Percentiles rank a stretch among this genome's conserved stretches.
These are phyloP conservation scores for Globisporangium uncinulatum DNA, from an alignment of 352 stramenopile species.

Conservation along the genomic window DNA sequence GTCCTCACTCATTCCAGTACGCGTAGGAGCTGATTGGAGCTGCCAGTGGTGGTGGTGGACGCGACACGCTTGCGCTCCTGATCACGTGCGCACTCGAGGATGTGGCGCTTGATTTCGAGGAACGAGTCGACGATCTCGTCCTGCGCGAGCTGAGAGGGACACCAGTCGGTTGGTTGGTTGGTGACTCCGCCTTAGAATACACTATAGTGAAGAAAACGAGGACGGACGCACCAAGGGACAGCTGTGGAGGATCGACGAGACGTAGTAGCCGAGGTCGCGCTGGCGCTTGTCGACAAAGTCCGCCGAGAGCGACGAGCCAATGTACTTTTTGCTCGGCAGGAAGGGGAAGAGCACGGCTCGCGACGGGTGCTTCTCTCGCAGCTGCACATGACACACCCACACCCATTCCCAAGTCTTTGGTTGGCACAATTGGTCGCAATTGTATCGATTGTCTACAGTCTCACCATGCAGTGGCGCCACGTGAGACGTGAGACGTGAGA, in stretches of 20 bases:
- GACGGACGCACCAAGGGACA: slow-evolving; percentile 41
- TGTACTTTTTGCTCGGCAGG: slow-evolving; percentile 85
- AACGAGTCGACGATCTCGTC: slow-evolving; percentile 88
- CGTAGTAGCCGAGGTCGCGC: slow-evolving; percentile 82
- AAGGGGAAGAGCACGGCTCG: slow-evolving; percentile 64
- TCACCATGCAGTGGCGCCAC: too few relatives aligned
- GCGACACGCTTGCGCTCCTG: slow-evolving; percentile 27
- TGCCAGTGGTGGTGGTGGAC: background rate
- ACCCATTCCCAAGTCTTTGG: background rate
- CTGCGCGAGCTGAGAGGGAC: slow-evolving; percentile 49
- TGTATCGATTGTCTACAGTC: background rate
- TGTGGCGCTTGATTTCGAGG: slow-evolving; percentile 84
- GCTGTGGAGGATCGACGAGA: slow-evolving; percentile 80
- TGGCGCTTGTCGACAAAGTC: slow-evolving; percentile 87
- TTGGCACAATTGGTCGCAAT: background rate
- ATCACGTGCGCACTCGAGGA: slow-evolving; percentile 59
- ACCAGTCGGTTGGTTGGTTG: background rate
- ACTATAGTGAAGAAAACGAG: too few relatives aligned
- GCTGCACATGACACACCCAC: slow-evolving; percentile 19
- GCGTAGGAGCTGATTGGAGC: slow-evolving; percentile 8
- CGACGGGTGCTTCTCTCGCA: slow-evolving; percentile 83
- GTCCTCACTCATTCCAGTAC: slow-evolving; percentile 1
- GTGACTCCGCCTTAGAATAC: background rate
- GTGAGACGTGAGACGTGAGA: background rate
- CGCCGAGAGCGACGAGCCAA: slow-evolving; percentile 75